phyloP scores from a whole-genome alignment of 2,329 filamentous ascomycete species.

The Fusarium odoratissimum region DNA sequence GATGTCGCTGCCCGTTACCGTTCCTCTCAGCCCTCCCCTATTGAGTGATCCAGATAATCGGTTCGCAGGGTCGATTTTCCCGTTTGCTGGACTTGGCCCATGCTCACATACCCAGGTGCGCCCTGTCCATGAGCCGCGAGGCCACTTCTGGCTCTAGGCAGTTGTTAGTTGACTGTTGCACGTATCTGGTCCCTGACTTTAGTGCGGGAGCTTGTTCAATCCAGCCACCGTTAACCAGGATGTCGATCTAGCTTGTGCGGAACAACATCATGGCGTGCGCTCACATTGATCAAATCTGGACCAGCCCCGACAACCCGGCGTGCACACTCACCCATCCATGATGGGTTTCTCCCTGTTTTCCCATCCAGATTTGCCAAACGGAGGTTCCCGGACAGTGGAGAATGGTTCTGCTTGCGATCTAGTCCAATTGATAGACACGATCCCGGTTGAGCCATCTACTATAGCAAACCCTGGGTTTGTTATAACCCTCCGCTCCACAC shows the following conservation, averaged over 20 bases:
- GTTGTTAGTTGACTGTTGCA: conserved; percentile 22
- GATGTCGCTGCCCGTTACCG: conserved; percentile 22
- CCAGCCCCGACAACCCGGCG: conserved; percentile 35
- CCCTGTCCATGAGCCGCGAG: conserved; percentile 33
- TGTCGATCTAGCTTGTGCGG: conserved; percentile 36
- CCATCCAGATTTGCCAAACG: conserved; percentile 40
- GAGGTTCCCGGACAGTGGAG: conserved; percentile 43
- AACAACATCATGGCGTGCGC: conserved; percentile 41
- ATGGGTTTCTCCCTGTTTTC: conserved; percentile 41
- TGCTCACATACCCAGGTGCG: conserved; percentile 27
- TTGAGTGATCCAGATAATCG: conserved; percentile 39
- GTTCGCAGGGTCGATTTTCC: conserved; percentile 39
- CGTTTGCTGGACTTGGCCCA: conserved; percentile 26
- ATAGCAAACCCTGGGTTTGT: conserved; percentile 47
- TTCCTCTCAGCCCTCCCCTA: conserved; percentile 34
- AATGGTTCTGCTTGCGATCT: conserved; percentile 44
- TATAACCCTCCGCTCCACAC: conserved; percentile 46
- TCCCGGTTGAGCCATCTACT: conserved; percentile 44
- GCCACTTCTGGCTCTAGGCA: conserved; percentile 19
- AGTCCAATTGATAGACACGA: conserved; percentile 38
- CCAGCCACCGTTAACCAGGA: conserved; percentile 41
- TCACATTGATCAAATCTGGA: conserved; percentile 41
- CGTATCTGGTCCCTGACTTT: conserved; percentile 18
- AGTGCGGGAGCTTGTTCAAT: conserved; percentile 35
- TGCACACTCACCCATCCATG: conserved; percentile 28